Conservation (phyloP, 2,329 filamentous ascomycete species). For the Cordyceps militaris region DNA sequence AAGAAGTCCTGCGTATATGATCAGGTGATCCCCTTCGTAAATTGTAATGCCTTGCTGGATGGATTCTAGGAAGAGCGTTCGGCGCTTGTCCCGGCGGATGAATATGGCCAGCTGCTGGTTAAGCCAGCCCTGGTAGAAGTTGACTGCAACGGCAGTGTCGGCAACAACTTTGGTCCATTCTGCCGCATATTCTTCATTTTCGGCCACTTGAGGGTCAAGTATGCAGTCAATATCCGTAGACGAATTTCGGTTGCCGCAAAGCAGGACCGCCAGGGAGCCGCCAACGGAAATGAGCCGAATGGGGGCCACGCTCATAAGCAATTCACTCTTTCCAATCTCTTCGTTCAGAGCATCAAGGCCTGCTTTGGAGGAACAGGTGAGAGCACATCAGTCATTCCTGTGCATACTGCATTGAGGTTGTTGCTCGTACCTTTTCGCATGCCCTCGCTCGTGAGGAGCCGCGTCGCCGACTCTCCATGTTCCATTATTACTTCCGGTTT, state of each 20-base stretch:
- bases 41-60: conserved; percentile 19
- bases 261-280: conserved; percentile 19
- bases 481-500: neutral
- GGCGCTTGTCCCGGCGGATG: conserved; percentile 15
- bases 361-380: neutral
- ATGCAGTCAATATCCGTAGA: conserved; percentile 22
- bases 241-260: conserved; percentile 17
- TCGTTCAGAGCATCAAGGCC: conserved; percentile 13
- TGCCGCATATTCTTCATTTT: conserved; percentile 16
- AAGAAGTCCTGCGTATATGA: conserved; percentile 19
- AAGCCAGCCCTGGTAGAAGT: conserved; percentile 18
- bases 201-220: conserved; percentile 21
- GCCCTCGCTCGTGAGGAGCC: neutral
- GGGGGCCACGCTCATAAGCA: conserved; percentile 22
- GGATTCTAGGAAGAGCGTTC: conserved; percentile 19
- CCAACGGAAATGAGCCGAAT: conserved; percentile 22
- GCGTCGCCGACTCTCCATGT: neutral
- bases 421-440: neutral
- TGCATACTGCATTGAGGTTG: neutral
- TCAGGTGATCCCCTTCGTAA: conserved; percentile 19
- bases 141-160: conserved; percentile 9
- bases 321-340: conserved; percentile 19
- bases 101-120: conserved; percentile 20
- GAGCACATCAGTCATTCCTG: neutral
- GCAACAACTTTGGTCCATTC: conserved; percentile 16